These are phyloP conservation scores for Yarrowia phangngaensis DNA, from an alignment of 805 yeast species.

Conservation along the genomic window DNA sequence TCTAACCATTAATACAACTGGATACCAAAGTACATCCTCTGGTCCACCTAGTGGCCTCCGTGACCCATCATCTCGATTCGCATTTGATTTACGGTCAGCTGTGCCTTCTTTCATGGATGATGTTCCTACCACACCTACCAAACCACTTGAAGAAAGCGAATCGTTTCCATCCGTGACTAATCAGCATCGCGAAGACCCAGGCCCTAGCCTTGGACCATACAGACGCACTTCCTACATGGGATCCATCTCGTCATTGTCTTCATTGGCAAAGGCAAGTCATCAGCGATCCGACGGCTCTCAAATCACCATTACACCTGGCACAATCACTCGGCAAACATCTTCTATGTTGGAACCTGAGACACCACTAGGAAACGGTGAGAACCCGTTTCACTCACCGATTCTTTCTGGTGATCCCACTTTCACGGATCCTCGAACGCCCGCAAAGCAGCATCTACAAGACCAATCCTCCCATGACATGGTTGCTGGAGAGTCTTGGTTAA, in stretches of 20 bases:
- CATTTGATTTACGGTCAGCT: constrained; percentile 21
- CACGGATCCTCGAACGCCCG: constrained; percentile 25
- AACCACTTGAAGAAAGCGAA: constrained; percentile 9
- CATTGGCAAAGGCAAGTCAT: constrained; percentile 6
- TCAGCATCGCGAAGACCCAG: not conserved
- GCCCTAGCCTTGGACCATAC: not conserved
- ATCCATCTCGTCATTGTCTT: constrained; percentile 11
- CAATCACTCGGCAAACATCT: constrained; percentile 10
- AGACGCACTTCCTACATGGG: constrained; percentile 11
- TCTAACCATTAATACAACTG: constrained; percentile 16
- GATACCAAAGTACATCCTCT: constrained; percentile 3
- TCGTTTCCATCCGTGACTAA: constrained; percentile 8
- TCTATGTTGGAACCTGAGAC: constrained; percentile 14
- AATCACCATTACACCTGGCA: constrained; percentile 18
- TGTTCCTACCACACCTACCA: constrained; percentile 16
- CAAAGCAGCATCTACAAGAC: constrained; percentile 6
- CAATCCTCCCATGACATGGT: constrained; percentile 27
- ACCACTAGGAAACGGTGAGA: constrained; percentile 3
- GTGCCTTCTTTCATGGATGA: constrained; percentile 24
- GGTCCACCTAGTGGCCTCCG: constrained; percentile 21
- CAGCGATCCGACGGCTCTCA: constrained; percentile 23
- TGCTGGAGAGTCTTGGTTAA: constrained; percentile 38
- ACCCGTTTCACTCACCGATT: constrained; percentile 19
- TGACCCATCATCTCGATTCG: constrained; percentile 10
- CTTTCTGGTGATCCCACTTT: constrained; percentile 9